phyloP scores from a whole-genome alignment of 345 rosid species.

The Euphorbia lathyris region DNA sequence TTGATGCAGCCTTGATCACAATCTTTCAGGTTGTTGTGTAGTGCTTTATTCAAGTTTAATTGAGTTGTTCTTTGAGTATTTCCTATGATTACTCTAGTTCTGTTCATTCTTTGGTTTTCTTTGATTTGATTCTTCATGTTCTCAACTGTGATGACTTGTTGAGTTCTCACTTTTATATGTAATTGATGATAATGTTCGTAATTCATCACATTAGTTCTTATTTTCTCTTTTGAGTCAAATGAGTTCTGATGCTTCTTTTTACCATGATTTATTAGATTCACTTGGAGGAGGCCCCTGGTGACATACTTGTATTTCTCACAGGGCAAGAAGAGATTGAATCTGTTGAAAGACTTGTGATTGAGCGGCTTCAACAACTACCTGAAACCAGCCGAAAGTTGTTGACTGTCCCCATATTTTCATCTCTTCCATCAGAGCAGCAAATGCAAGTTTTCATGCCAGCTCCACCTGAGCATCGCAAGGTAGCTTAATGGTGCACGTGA shows the following conservation, averaged over 20 bases:
- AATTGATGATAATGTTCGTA: not conserved
- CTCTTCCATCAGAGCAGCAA: conserved; percentile 92
- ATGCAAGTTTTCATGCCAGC: conserved; percentile 73
- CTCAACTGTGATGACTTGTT: not conserved
- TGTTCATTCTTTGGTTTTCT: not conserved
- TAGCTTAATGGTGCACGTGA: conserved; percentile 23
- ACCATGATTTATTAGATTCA: conserved; percentile 55
- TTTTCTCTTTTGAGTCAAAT: not conserved
- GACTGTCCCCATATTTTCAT: conserved; percentile 68
- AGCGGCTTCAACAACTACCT: conserved; percentile 58
- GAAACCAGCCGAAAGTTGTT: conserved; percentile 52
- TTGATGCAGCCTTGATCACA: conserved; percentile 72
- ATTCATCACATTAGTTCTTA: not conserved
- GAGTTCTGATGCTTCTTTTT: conserved; percentile 4
- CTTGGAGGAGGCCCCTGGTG: conserved; percentile 75
- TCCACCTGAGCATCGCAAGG: conserved; percentile 75
- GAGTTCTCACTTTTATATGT: not conserved
- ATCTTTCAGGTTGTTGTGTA: conserved; percentile 69
- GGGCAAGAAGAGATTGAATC: conserved; percentile 98
- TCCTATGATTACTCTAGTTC: not conserved
- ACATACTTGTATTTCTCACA: conserved; percentile 86
- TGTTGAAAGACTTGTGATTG: conserved; percentile 66
- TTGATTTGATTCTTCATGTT: conserved; percentile 8
- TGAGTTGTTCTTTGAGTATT: not conserved
- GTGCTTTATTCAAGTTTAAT: conserved; percentile 6